These are phyloP conservation scores for Crucihimalaya himalaica DNA, from an alignment of 345 rosid species.

Conservation along the genomic window DNA sequence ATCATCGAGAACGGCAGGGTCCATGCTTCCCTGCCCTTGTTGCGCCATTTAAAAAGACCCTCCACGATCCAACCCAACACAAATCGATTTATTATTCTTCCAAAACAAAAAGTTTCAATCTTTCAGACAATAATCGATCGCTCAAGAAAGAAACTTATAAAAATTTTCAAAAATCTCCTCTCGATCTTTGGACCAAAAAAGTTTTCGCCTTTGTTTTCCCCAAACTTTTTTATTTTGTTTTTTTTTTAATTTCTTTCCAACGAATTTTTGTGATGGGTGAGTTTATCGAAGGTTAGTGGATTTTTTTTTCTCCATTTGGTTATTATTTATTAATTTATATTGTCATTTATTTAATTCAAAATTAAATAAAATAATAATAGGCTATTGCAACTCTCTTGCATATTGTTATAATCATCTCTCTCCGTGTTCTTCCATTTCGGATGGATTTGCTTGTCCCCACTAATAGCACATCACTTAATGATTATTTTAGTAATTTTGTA, in stretches of 20 bases:
- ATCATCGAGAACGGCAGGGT: constrained; percentile 65
- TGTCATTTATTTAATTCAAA: neutral
- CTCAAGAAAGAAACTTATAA: neutral
- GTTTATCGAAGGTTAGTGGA: constrained; percentile 43
- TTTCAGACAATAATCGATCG: constrained; percentile 36
- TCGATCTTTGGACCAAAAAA: constrained; percentile 38
- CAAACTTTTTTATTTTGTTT: neutral
- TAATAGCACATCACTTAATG: constrained; percentile 13
- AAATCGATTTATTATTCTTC: neutral
- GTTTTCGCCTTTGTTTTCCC: constrained; percentile 37
- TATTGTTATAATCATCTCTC: constrained; percentile 28
- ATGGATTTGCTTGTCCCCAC: constrained; percentile 46
- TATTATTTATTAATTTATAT: neutral
- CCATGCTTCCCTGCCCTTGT: constrained; percentile 61
- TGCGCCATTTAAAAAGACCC: constrained; percentile 49
- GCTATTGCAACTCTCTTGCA: constrained; percentile 34
- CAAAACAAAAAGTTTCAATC: constrained; percentile 29
- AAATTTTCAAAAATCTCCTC: constrained; percentile 18
- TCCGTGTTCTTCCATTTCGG: constrained; percentile 30
- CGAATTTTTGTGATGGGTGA: constrained; percentile 35
- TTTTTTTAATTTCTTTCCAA: constrained; percentile 14
- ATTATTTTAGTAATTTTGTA: neutral
- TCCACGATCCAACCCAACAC: constrained; percentile 13
- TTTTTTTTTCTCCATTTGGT: constrained; percentile 19
- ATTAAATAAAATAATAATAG: constrained; percentile 14